Conservation (phyloP, 805 yeast genomes). For the Nakazawaea ishiwadae region DNA sequence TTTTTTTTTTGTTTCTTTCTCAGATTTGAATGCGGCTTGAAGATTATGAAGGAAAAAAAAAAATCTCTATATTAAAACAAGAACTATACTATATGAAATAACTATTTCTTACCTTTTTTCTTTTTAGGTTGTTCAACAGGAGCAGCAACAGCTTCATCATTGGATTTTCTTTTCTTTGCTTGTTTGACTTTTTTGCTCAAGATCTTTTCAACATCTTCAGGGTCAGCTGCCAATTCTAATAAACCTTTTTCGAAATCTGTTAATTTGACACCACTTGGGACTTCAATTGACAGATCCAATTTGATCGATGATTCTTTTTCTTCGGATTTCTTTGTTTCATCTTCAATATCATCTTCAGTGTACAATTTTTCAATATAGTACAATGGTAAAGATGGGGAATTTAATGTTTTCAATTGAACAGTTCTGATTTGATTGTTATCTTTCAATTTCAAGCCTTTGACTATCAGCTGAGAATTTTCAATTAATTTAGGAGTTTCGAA, state of each 20-base stretch:
- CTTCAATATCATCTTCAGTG: constrained; percentile 44
- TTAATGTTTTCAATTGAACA: constrained; percentile 58
- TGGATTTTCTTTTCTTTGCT: constrained; percentile 20
- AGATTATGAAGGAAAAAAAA: constrained; percentile 9
- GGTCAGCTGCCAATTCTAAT: constrained; percentile 76
- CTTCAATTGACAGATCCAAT: constrained; percentile 17
- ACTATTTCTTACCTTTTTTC: constrained; percentile 9
- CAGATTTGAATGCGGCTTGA: too few relatives aligned
- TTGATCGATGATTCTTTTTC: constrained; percentile 18
- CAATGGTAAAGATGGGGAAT: constrained; percentile 83
- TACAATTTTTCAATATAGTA: constrained; percentile 58
- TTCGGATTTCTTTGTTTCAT: constrained; percentile 20
- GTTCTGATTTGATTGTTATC: constrained; percentile 44
- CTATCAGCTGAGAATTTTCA: constrained; percentile 56
- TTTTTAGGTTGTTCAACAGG: constrained; percentile 9
- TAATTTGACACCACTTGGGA: constrained; percentile 37
- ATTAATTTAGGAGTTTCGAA: constrained; percentile 45
- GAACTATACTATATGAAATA: not conserved
- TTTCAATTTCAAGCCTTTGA: constrained; percentile 35
- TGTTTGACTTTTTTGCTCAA: constrained; percentile 52
- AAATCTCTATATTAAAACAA: not conserved
- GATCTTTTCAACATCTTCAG: constrained; percentile 57
- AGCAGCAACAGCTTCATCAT: constrained; percentile 13
- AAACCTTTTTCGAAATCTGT: constrained; percentile 70
- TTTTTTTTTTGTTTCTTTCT: too few relatives aligned